Base-by-base conservation (phyloP, 352 stramenopile species). In the Pythium aquatile region DNA sequence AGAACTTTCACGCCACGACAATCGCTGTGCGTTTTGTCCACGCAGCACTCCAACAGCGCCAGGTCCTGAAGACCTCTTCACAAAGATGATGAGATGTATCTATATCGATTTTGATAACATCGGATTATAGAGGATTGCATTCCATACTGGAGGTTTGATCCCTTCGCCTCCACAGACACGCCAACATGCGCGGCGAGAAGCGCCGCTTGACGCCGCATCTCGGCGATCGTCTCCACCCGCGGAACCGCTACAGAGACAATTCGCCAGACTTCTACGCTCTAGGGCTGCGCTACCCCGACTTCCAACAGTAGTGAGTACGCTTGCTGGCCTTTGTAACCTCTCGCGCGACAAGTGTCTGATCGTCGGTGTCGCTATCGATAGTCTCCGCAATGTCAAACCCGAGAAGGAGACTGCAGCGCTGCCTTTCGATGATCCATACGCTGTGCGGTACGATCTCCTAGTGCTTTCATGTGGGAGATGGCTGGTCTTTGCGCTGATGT, bases 261-360 rank as follows among this genome's bases (percentile, higher is more conserved):
- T 65, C 79, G 26, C 87, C 87, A 5, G 78, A 96, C 65, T 96
- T 96, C 57, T 93, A 89, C 40, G 73, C 76, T n/a, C 66, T 96
- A 26, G 85, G 79, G 3, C 51, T 76, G 54, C 65, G 61, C 26
- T 94, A 92, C 40, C 68, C 83, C 24, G 72, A 75, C 17, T 84
- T 96, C 32, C 69, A 66, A 44, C 80, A 76, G 32, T 87, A 88
- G 87, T 96, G 69, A 35, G 84, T 77, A 9, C 10, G 2, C 10
- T 46, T 33, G 4, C 42, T 30, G 28, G 17, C 5, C 5, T 37
- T 4, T 51, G 3, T 46, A n/a, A 8, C 28, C 20, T 59, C 32
- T 51, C 4, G 2, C 42, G 20, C 17, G 37, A 39, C 24, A 35
- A 10, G 8, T 24, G 35, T 8, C 35, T 59, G 17, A 49, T 26